Base-by-base conservation (phyloP, 2,329 filamentous ascomycete species). In the Tolypocladium cylindrosporum region DNA sequence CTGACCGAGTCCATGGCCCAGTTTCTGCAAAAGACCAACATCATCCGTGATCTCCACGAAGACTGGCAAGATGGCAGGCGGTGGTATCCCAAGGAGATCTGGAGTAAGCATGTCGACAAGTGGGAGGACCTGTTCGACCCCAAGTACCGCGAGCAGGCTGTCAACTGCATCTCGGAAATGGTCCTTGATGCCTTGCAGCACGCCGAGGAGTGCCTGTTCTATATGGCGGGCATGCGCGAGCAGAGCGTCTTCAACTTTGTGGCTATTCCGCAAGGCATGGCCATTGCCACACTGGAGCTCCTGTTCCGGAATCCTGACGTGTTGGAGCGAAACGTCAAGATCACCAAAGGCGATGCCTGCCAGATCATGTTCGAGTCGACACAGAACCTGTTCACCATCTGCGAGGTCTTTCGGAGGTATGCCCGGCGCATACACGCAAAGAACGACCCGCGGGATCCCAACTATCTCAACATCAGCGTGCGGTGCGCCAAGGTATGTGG, bases 181-280 rank as follows among this genome's bases (percentile, higher is more conserved):
- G 86, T 97, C 8, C 79, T 97, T 59, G 91, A 94, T 67, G 90
- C 93, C 6, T 79, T 99, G 50, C 85, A 86, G 68, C 89, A 96
- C 65, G 88, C 84, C 5, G 91, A 97, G 63, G 91, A 97, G 69
- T 97, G 93, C 70, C 76, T 99, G n/a, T 97, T 92, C 78, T 99
- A 97, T 76, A 91, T 99, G 77, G 93, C 93, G 6, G 94, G 90
- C 53, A 85, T 99, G 62, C 87, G 88, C 64, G 94, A 99, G 70
- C 94, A 99, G 77, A 96, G 91, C 70, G 91, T 96, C 34, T 99
- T 99, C 84, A 99, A 99, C 81, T 99, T 99, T 73, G 91, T 91
- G 54, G 93, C 93, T 58, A 99, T 99, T 62, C 94, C 94, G 2
- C 94, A 99, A 74, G 80, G 86, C 63, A 99, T 99, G 94, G 94